Base-by-base conservation (phyloP, 139 green algal genomes). In the Parachlorella kessleri region DNA sequence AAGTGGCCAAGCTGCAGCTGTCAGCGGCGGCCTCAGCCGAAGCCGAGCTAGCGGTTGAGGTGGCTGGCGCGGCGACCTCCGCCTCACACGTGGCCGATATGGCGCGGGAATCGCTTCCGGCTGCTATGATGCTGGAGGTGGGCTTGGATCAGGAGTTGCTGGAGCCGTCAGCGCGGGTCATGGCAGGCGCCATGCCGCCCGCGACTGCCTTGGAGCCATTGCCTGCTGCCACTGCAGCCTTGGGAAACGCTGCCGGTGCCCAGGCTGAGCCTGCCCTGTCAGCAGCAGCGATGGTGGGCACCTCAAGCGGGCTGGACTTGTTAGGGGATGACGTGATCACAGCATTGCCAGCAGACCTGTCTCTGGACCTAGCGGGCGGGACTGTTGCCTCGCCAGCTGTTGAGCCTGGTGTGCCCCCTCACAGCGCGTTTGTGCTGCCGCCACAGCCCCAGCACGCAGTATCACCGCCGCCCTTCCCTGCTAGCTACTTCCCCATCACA, bases 1-100 rank as follows among this genome's bases (percentile, higher is more conserved):
- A 81, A 21, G 54, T 84, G 35, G 73, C 79, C 9, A 68, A 66
- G 66, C 79, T 84, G 66, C 79, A 80, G 66, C 72, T 84, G 79
- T 36, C 48, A 2, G 66, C 79, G 30, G n/a, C 48, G 2, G 33
- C 38, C 24, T 37, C 40, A 37, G 59, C 42, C 1, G 23, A 7
- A 24, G 38, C 28, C 21, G 37, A 5, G 37, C 36, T 72, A 26
- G 69, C 24, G 5, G 70, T 9, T 14, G 6, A 41, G 23, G 41
- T 75, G 71, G 41, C 70, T 9, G 35, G 10, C 4, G 33, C 39
- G 26, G 14, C 53, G 3, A 32, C 59, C 21, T 28, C 59, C 28
- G 55, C 36, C 23, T 28, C 4, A 32, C 39, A 72, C n/a, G 3
- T 75, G 10, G 71, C 33, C n/a, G n/a, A 63, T 63, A 21, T 28